These are phyloP conservation scores for Pseudocercospora pini-densiflorae DNA, from an alignment of 2,329 filamentous ascomycete genomes.

Conservation along the genomic window DNA sequence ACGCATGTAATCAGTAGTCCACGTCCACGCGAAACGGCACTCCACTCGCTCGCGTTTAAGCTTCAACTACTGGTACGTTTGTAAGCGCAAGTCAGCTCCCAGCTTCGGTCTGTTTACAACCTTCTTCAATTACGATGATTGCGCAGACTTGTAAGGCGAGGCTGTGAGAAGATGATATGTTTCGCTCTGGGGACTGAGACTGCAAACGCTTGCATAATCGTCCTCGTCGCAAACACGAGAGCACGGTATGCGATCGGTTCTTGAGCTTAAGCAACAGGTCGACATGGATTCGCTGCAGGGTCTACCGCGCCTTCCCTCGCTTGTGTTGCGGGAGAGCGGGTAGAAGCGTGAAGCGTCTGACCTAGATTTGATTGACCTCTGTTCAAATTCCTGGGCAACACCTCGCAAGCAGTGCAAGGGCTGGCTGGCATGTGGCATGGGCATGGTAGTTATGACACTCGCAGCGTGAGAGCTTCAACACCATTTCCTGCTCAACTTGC, in stretches of 20 bases:
- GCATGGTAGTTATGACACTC: background rate
- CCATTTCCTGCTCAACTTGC: background rate
- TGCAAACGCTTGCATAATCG: no score
- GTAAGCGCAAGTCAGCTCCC: background rate
- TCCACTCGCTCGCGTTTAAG: background rate
- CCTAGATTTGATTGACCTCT: background rate
- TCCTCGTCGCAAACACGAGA: no score
- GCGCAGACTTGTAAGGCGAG: background rate
- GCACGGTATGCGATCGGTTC: background rate
- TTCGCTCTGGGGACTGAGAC: background rate
- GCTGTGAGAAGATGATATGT: no score
- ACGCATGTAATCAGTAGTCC: background rate
- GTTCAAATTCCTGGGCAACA: no score
- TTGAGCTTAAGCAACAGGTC: no score
- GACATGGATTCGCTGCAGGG: background rate
- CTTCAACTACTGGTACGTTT: background rate
- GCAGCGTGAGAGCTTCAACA: background rate
- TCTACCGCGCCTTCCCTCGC: background rate
- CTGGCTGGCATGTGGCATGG: no score
- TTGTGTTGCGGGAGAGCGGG: background rate
- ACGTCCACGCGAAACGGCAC: background rate
- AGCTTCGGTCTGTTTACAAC: background rate
- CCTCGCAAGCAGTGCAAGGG: no score
- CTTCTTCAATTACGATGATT: background rate
- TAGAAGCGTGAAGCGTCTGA: background rate